Conservation (phyloP, 768 basidiomycete genomes). For the Amylocystis lapponica region DNA sequence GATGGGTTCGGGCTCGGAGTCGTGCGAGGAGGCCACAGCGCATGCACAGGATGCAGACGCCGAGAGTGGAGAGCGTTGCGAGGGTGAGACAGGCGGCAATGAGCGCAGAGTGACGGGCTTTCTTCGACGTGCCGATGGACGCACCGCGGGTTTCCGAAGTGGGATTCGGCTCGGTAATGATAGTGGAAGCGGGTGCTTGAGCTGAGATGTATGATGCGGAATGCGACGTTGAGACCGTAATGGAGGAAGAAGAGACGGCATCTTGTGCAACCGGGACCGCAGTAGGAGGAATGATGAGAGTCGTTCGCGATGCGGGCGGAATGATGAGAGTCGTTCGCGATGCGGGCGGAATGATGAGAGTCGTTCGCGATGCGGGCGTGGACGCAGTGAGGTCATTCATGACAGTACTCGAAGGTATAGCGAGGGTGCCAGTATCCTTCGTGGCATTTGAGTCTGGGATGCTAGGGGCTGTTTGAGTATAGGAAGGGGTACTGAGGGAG, state of each 20-base stretch:
- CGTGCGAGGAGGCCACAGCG: constrained; percentile 11
- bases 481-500: too few species aligned
- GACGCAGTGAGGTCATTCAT: neutral
- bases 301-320: neutral
- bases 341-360: neutral
- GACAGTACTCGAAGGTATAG: neutral
- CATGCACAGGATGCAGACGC: constrained; percentile 10
- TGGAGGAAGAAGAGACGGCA: too few species aligned
- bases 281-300: neutral
- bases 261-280: too few species aligned
- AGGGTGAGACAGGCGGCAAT: constrained; percentile 14
- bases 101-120: constrained; percentile 6
- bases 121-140: constrained; percentile 3
- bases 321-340: neutral
- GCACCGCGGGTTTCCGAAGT: neutral
- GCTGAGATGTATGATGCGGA: neutral
- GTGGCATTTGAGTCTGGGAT: too few species aligned
- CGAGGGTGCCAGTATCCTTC: too few species aligned
- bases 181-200: constrained; percentile 3
- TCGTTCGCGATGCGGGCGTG: neutral
- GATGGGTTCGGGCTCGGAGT: neutral
- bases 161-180: constrained; percentile 7
- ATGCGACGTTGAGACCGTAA: neutral
- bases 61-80: constrained; percentile 9
- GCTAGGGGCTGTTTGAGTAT: too few species aligned